Evolutionary conservation across 2,329 filamentous ascomycete genomes (phyloP), one percentile per base, ranked within the genome.

Genomic region (Fusarium goolgardi): DNA sequence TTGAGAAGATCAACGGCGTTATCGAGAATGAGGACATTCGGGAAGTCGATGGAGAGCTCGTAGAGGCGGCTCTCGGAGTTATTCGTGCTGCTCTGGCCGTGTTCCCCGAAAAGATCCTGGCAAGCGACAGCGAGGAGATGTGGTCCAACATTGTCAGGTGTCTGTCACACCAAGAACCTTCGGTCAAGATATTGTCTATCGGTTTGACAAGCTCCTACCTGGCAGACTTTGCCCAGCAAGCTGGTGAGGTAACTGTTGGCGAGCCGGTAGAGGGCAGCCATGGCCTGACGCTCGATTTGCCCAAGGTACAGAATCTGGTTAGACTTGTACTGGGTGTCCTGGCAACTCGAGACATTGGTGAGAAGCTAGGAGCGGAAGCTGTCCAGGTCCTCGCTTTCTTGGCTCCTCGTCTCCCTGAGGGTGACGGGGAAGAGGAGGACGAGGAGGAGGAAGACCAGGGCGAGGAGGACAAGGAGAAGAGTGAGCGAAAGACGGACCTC

Each of bases 341-440:
- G 44, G 88, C 88, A 47, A 87, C 86, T 0, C 85, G 52, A 54
- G 86, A 88, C 25, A 80, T 95, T 10, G 89, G 90, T 18, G 90
- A 96, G 73, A 85, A 88, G 12, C 82, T 98, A n/a, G 92, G 92
- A 2, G 84, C 88, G 41, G 93, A 97, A 75, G 89, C 89, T 15
- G 88, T 92, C 6, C 91, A 93, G 69, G 93, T 97, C 67, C 82
- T 97, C 35, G 85, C 95, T 37, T 97, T 97, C 82, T 83, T 99
- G 0, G 92, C 90, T 41, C 88, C 81, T 23, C 84, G 84, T 59
- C 78, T 88, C 16, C 79, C 81, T 20, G 75, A 77, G 8, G 81
- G 82, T 20, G 78, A 79, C 11, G 77, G 76, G 65, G 75, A 75
- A 5, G 72, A 73, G 15, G 71, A 82, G 2, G 79, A 81, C 60